Base-by-base conservation (phyloP, 129 eudicot species). In the Saposhnikovia divaricata region DNA sequence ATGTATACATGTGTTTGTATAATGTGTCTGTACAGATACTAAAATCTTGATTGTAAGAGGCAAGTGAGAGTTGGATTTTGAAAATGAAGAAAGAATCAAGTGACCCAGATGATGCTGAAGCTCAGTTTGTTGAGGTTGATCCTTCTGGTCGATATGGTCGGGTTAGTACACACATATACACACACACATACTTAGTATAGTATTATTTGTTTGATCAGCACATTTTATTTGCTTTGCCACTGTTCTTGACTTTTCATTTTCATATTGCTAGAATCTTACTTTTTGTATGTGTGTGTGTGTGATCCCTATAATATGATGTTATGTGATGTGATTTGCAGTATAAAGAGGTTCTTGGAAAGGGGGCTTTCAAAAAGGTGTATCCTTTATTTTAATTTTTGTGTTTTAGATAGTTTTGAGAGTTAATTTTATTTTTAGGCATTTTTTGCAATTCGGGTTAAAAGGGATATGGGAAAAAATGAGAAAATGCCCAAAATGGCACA, bases 291-390 rank as follows among this genome's bases (percentile, higher is more conserved):
- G 57, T 50, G 23, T 16, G 23, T 50, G 57, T 50, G 8, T 50
- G 23, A 4, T 18, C 7, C 16, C 18, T 16, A 50, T 16, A 14
- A 50, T 4, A 50, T 77, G 75, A 66, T 48, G 19, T 79, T 61
- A 43, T 78, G 76, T 79, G 44, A 39, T 71, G 3, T 59, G 27
- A 76, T 83, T 88, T 89, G 89, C 97, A 93, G 98, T 91, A 93
- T 75, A 93, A 93, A 85, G 98, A 91, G 82, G 89, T 90, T 68
- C 85, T 93, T 23, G 98, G 98, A 59, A 93, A 88, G 86, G 98
- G 98, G 63, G 97, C 98, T 69, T 93, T 89, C 68, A 93, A 93
- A 86, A 93, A 93, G 88, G 98, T 93, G 98, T 93, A 93, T 91
- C 90, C 97, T 87, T 80, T 84, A 25, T 59, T 39, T 46, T 3